These are phyloP conservation scores for Zygoascus ofunaensis DNA, from an alignment of 805 yeast genomes.

Conservation along the genomic window DNA sequence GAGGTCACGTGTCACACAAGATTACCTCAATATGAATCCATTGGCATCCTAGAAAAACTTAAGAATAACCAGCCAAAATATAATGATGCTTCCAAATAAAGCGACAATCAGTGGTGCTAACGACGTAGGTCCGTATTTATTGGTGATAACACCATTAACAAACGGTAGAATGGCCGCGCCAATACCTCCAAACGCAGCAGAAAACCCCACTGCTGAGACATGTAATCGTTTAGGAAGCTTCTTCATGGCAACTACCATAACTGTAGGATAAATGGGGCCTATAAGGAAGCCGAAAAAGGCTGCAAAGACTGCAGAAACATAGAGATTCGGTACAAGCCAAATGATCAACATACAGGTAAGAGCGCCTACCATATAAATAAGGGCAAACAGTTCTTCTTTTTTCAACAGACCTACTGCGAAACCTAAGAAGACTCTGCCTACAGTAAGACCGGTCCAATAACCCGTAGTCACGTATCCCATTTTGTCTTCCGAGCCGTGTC, in stretches of 20 bases:
- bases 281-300: conserved; percentile 48
- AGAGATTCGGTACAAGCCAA: conserved; percentile 41
- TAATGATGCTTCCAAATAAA: conserved; percentile 16
- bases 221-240: conserved; percentile 52
- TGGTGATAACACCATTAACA: conserved; percentile 43
- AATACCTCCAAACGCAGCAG: conserved; percentile 71
- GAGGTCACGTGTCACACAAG: no score
- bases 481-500: conserved; percentile 37
- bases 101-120: conserved; percentile 20
- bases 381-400: conserved; percentile 12
- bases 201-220: conserved; percentile 59
- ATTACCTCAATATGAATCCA: no score
- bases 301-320: conserved; percentile 39
- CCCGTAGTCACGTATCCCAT: conserved; percentile 61
- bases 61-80: conserved; percentile 16
- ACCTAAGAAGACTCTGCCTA: conserved; percentile 47
- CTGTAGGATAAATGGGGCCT: conserved; percentile 69
- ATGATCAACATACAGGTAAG: conserved; percentile 34
- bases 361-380: conserved; percentile 29
- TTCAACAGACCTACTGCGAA: conserved; percentile 27
- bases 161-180: conserved; percentile 73
- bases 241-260: conserved; percentile 53
- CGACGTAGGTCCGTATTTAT: conserved; percentile 20
- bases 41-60: conserved; percentile 6
- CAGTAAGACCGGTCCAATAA: conserved; percentile 62